Base-by-base conservation (phyloP, 2,329 filamentous ascomycete species). In the Colletotrichum sp. region DNA sequence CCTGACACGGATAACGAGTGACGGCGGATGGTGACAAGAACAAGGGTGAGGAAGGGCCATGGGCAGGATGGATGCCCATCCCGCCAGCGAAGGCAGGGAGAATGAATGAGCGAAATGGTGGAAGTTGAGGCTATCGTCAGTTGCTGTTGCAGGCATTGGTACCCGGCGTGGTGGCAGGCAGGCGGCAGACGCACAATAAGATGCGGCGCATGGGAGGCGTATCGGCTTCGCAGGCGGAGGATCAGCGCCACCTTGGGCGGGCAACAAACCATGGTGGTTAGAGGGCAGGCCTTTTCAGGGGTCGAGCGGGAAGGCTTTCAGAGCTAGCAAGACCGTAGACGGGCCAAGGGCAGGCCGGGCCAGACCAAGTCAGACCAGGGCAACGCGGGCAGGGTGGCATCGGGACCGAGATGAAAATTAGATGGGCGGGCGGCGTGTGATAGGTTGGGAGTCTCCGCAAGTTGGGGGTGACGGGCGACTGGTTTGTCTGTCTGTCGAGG, bases 191-290 rank as follows among this genome's bases (percentile, higher is more conserved):
- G 75, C 73, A 77, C 24, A 75, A 76, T 75, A 77, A 77, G 74
- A 77, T 77, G 76, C 76, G 76, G 76, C 76, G 71, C 26, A 63
- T 59, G 66, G 62, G 70, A 72, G 73, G 75, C 73, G 73, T 72
- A 73, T 76, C 66, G 73, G 73, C 61, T 74, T 65, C 48, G 59
- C 55, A 58, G 71, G 73, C 67, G 32, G 66, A 75, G 72, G 64
- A 63, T 61, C 61, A 76, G 43, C 74, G 74, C 74, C 74, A 75
- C 74, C 18, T 52, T 65, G 65, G 30, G 30, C 73, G 61, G 36
- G 62, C 26, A 70, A 61, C 55, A 76, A 61, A 63, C 69, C 52
- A 59, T 76, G 73, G 69, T 34, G 62, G 38, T 18, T 65, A 36
- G 59, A 67, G 63, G 48, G 69, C 73, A 48, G 74, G 38, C 70